Percentiles rank a stretch among this genome's conserved stretches.
Conservation (phyloP, 106 monocot species). For the Apostasia shenzhenica region DNA sequence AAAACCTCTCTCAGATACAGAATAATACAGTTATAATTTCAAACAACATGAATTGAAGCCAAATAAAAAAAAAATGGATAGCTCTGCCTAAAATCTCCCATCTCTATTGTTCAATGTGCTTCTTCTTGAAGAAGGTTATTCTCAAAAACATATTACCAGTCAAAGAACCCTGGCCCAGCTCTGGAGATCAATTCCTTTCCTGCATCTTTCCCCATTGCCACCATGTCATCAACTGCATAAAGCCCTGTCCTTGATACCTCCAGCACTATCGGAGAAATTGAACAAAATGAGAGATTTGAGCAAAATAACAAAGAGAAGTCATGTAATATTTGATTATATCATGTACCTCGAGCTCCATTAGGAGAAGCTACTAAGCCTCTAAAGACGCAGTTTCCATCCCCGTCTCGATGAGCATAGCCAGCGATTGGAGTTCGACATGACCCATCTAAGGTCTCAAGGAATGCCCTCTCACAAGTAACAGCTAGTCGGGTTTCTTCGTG, state of each 20-base stretch:
- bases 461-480: slow-evolving; percentile 85
- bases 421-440: slow-evolving; percentile 96
- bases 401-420: slow-evolving; percentile 68
- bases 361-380: slow-evolving; percentile 95
- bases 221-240: slow-evolving; percentile 48
- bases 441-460: slow-evolving; percentile 78
- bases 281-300: neutral
- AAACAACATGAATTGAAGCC: no score
- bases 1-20: no score
- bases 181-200: slow-evolving; percentile 58
- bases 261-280: slow-evolving; percentile 25
- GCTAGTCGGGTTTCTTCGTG: slow-evolving; percentile 75
- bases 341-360: slow-evolving; percentile 82
- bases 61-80: no score
- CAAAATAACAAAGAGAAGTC: neutral
- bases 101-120: no score
- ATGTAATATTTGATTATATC: neutral
- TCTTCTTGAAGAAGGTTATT: no score
- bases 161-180: slow-evolving; percentile 53
- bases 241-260: slow-evolving; percentile 52
- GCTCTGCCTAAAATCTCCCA: no score
- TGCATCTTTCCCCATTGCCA: slow-evolving; percentile 64
- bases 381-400: slow-evolving; percentile 67
- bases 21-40: no score
- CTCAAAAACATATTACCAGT: slow-evolving; percentile 22